Conservation (phyloP, 2,329 filamentous ascomycete genomes). For the Metarhizium humberi region DNA sequence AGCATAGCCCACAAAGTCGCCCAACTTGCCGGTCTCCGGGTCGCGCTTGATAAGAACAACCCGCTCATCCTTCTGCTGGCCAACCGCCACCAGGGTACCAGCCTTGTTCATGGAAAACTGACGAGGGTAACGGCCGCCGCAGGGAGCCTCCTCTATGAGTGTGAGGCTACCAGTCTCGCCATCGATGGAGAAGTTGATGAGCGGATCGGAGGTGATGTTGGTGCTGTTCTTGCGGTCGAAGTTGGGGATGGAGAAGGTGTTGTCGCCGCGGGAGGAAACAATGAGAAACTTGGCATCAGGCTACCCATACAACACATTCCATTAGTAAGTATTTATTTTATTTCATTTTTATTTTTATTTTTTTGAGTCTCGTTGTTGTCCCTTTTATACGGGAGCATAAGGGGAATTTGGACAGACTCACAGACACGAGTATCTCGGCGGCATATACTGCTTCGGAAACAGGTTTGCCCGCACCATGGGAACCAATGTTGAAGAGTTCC, state of each 20-base stretch:
- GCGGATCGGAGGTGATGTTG: conserved; percentile 47
- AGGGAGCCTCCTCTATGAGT: conserved; percentile 48
- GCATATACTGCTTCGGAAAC: conserved; percentile 34
- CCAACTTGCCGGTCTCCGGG: conserved; percentile 46
- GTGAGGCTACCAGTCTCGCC: conserved; percentile 41
- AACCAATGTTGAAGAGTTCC: conserved; percentile 37
- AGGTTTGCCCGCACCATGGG: conserved; percentile 33
- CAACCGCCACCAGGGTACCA: conserved; percentile 56
- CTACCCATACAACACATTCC: conserved; percentile 21
- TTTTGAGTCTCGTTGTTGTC: too few relatives aligned
- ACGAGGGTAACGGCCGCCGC: conserved; percentile 56
- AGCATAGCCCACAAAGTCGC: conserved; percentile 31
- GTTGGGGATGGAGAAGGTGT: conserved; percentile 38
- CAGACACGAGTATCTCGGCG: conserved; percentile 49
- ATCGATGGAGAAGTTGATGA: conserved; percentile 54
- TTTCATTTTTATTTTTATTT: background rate
- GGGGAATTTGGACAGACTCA: conserved; percentile 26
- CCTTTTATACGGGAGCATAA: background rate
- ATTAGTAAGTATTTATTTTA: background rate
- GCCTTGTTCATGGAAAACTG: conserved; percentile 58
- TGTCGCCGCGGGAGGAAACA: conserved; percentile 59
- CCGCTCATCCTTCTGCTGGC: conserved; percentile 49
- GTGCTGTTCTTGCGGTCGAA: conserved; percentile 32
- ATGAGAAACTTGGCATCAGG: conserved; percentile 54
- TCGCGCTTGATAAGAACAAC: conserved; percentile 56